Evolutionary conservation across 1,284 basidiomycete genomes (phyloP).

Genomic region (Farysia itapuensis): DNA sequence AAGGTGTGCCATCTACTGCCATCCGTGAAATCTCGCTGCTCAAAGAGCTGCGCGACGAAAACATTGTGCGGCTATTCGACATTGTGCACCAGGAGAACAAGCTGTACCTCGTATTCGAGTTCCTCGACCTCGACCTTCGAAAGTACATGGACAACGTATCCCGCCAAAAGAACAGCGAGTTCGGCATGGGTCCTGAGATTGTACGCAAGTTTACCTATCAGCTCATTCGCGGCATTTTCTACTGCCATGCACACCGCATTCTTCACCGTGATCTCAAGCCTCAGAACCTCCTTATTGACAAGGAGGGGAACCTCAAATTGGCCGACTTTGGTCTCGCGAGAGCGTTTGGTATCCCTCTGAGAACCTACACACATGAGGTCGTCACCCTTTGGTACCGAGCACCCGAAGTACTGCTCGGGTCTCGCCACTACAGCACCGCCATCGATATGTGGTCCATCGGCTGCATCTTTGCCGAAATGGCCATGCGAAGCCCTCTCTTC

Average conservation of each 20-base stretch:
- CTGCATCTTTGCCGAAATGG: conserved; percentile 87
- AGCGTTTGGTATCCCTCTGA: conserved; percentile 94
- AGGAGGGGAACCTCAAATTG: conserved; percentile 64
- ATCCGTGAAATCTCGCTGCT: conserved; percentile 95
- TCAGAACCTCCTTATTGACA: conserved; percentile 93
- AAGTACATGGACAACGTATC: conserved; percentile 80
- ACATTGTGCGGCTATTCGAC: conserved; percentile 88
- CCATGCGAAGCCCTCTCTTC: conserved; percentile 86
- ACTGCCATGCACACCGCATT: conserved; percentile 94
- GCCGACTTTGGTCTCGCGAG: conserved; percentile 95
- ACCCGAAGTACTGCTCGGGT: conserved; percentile 92
- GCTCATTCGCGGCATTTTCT: conserved; percentile 81
- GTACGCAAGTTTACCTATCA: conserved; percentile 92
- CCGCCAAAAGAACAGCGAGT: conserved; percentile 51
- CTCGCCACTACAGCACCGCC: conserved; percentile 88
- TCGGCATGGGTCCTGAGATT: conserved; percentile 70
- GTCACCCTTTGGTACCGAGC: conserved; percentile 99
- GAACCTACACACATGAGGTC: conserved; percentile 95
- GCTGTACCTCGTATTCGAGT: conserved; percentile 95
- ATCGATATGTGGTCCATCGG: conserved; percentile 99
- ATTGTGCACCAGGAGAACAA: conserved; percentile 97
- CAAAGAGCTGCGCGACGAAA: conserved; percentile 93
- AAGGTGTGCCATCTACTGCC: conserved; percentile 94
- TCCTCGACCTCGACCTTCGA: conserved; percentile 90
- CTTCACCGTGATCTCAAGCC: conserved; percentile 96